These are phyloP conservation scores for Handroanthus guayacan DNA, from an alignment of 257 asterid genomes.

Conservation along the genomic window DNA sequence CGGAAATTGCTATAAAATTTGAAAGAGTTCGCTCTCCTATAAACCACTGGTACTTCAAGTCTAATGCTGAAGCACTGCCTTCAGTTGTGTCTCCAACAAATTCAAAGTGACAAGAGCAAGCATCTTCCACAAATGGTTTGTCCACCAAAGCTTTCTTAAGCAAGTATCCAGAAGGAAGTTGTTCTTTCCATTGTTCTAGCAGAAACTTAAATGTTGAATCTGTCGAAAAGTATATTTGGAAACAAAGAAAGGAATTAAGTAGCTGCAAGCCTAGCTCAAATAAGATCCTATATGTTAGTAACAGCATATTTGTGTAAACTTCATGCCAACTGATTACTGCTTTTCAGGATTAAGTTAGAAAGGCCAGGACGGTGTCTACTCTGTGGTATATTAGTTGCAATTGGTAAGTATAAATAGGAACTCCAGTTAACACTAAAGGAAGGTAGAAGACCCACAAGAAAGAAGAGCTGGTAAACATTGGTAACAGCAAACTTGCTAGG, in stretches of 20 bases:
- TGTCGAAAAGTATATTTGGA: conserved; percentile 42
- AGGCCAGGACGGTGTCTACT: neutral
- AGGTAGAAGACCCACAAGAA: neutral
- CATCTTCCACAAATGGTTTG: conserved; percentile 92
- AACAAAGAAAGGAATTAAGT: conserved; percentile 13
- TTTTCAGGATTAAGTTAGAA: no score
- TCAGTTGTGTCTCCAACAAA: conserved; percentile 69
- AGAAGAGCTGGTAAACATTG: neutral
- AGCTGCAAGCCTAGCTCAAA: neutral
- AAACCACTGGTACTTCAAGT: conserved; percentile 88
- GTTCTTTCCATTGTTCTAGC: conserved; percentile 96
- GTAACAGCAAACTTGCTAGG: neutral
- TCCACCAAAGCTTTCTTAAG: conserved; percentile 75
- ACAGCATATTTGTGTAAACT: neutral
- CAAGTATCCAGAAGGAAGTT: conserved; percentile 83
- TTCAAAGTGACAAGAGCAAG: conserved; percentile 88
- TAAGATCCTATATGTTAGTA: no score
- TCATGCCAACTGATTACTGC: neutral
- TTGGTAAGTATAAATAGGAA: conserved; percentile 13
- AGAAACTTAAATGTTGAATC: conserved; percentile 91
- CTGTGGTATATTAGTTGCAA: neutral
- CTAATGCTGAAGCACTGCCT: conserved; percentile 53
- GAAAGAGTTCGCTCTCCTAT: conserved; percentile 78
- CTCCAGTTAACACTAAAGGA: conserved; percentile 11
- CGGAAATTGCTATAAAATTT: conserved; percentile 69